Evolutionary conservation across 2,329 filamentous ascomycete genomes (phyloP), one percentile per base, ranked within the genome.

Genomic region (Cladobotryum protrusum): DNA sequence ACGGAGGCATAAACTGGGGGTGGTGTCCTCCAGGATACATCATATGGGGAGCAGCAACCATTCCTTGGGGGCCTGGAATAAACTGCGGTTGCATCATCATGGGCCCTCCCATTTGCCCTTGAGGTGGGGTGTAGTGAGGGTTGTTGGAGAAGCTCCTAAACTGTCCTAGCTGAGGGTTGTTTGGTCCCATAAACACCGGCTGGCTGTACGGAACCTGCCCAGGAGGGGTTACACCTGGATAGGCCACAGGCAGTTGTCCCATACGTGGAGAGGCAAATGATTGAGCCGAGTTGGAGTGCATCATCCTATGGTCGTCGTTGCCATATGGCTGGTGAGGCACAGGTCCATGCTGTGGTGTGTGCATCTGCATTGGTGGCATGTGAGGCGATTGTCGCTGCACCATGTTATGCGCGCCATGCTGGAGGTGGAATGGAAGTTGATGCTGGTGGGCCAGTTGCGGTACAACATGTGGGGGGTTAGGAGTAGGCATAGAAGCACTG

Each of bases 11-110:
- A 77, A 73, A 87, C 70, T 71, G 87, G 65, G 63, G 70, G 50
- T 81, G 80, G 2, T 80, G 80, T 2, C 64, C 72, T 14, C 79
- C 83, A 17, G 89, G 85, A 66, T 93, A 95, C 81, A 95, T 90
- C 79, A 92, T 86, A 59, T 90, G 87, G 33, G 85, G 85, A 12
- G 82, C 82, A 5, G 76, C 71, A 46, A 81, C 74, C 78, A 89
- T 85, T 5, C 78, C 80, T 59, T 86, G 84, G n/a, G 84, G 85
- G 36, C 83, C 80, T 32, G 76, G 74, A 70, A 93, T 86, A 61
- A 86, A 95, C 73, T 86, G 71, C 68, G 84, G 62, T 56, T 88
- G 87, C 58, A 90, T 85, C 86, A 96, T 95, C 81, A 96, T 89
- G 0, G 83, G 84, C 4, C 75, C 79, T 11, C 79, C 82, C 83